phyloP scores from a whole-genome alignment of 208 protist genomes.

The Trypanosoma lewisi region DNA sequence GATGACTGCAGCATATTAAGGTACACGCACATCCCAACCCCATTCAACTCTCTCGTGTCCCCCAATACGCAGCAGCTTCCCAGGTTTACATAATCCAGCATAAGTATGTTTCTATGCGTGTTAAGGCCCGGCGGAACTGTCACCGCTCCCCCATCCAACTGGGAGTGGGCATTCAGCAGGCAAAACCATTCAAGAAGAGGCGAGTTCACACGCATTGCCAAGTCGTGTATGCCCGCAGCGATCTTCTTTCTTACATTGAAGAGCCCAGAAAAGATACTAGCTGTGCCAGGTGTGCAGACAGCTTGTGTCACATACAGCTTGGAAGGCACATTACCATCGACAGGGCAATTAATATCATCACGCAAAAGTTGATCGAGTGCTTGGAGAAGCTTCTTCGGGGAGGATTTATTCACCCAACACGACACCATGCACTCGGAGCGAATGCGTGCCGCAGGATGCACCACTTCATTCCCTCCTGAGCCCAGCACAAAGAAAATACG shows the following conservation, averaged over 20 bases:
- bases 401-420: conserved; percentile 35
- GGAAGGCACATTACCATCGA: neutral
- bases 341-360: neutral
- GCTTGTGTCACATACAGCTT: conserved; percentile 49
- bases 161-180: conserved; percentile 19
- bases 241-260: conserved; percentile 9
- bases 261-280: conserved; percentile 19
- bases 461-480: conserved; percentile 4
- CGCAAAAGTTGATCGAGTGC: conserved; percentile 24
- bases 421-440: conserved; percentile 30
- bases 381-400: conserved; percentile 16
- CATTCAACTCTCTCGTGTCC: conserved; percentile 12
- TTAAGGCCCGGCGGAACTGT: conserved; percentile 1
- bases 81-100: conserved; percentile 42
- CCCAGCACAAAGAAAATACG: conserved; percentile 52
- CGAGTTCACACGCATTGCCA: conserved; percentile 34
- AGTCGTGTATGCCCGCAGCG: conserved; percentile 14
- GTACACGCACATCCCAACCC: conserved; percentile 38
- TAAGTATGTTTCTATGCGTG: conserved; percentile 43
- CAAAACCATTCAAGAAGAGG: conserved; percentile 37
- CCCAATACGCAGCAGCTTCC: conserved; percentile 11
- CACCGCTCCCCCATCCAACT: neutral
- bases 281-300: conserved; percentile 28
- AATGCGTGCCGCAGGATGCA: conserved; percentile 18
- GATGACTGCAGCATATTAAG: conserved; percentile 32